Evolutionary conservation across 306 rosid genomes (phyloP), one percentile per base, ranked within the genome.

Genomic region (Cicer cuneatum): DNA sequence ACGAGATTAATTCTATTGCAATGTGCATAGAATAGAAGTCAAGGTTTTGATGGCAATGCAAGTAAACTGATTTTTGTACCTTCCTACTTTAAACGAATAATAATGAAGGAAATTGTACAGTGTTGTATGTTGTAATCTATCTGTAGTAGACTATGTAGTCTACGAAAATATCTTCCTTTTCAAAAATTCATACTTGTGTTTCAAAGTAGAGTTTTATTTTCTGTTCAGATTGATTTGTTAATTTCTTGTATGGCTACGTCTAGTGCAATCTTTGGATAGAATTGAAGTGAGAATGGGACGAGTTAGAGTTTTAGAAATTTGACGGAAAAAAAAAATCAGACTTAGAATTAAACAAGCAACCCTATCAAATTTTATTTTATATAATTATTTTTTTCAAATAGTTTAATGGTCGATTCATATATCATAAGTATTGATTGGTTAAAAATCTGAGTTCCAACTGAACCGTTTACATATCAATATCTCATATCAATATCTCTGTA

Each of bases 31-130:
- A 78, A 51, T 78, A 71, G 33, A 78, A 62, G 64, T 61, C 82
- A 71, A 70, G 72, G 77, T 75, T 72, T 71, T 71, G 80, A 68
- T 7, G 79, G 59, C 65, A 59, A 73, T 19, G 45, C 41, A 54
- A 58, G 63, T 58, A 71, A 76, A 68, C 78, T 78, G 80, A 77
- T 83, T 86, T 86, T 86, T 86, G 86, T 62, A 65, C 79, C 70
- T 59, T 39, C 64, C 76, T 47, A 59, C 70, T 71, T 74, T 76
- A 64, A 78, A 62, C 15, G 37, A 63, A 77, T 63, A 63, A 77
- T 63, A 73, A 79, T 10, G 74, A 58, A 60, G 70, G 38, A 72
- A 74, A 66, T 57, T 83, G 85, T 77, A 83, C 80, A 82, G 63
- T 80, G 61, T 62, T 80, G 61, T 62, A 67, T 67, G 82, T 80